Evolutionary conservation across 108 stramenopile species (phyloP).

Genomic region (Tribonema minus): DNA sequence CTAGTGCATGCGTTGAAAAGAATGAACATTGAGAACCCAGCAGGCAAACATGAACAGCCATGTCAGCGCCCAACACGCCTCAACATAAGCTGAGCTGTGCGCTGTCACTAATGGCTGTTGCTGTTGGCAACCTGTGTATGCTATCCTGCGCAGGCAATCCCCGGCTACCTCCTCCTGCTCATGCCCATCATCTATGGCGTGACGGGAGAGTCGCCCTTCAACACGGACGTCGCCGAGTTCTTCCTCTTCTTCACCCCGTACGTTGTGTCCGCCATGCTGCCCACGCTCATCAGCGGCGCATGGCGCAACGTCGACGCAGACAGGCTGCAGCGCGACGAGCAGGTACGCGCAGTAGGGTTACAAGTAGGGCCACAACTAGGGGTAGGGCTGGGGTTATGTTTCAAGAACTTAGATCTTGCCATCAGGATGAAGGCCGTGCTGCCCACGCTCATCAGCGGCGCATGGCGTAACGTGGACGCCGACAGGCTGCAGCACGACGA

Average conservation of each 20-base stretch:
- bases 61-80: too few relatives aligned
- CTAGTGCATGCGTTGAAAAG: too few relatives aligned
- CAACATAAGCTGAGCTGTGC: too few relatives aligned
- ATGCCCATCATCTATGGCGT: constrained; percentile 32
- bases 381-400: too few relatives aligned
- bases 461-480: constrained; percentile 32
- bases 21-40: too few relatives aligned
- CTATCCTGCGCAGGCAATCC: constrained; percentile 4
- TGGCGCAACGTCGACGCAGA: constrained; percentile 37
- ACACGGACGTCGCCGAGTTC: constrained; percentile 25
- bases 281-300: constrained; percentile 14
- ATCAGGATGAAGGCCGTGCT: too few relatives aligned
- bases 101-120: constrained; percentile 25
- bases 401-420: too few relatives aligned
- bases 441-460: constrained; percentile 14
- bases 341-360: not conserved
- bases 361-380: too few relatives aligned
- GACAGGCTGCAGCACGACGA: constrained; percentile 32
- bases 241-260: constrained; percentile 27
- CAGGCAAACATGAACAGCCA: too few relatives aligned
- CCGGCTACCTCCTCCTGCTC: constrained; percentile 21
- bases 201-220: constrained; percentile 28
- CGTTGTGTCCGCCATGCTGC: constrained; percentile 32
- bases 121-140: too few relatives aligned
- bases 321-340: constrained; percentile 30